phyloP scores from a whole-genome alignment of 163 green algal genomes.

The Volvox carteri region DNA sequence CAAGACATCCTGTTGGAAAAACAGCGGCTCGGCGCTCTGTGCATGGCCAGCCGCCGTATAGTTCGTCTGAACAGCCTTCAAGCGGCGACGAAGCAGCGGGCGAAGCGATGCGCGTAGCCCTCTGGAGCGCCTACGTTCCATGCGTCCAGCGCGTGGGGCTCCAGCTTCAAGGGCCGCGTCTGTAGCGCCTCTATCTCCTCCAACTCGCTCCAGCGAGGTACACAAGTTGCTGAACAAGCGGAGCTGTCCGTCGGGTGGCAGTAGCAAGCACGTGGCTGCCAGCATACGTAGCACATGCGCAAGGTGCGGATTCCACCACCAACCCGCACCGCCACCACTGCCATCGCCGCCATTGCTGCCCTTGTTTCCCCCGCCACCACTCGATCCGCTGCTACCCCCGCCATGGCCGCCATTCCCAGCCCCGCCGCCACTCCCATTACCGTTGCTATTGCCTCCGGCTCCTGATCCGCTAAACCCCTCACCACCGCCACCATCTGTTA shows the following conservation, averaged over 20 bases:
- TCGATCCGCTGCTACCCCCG: not conserved
- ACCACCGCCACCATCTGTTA: not conserved
- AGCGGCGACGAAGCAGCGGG: no score
- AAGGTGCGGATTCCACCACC: constrained; percentile 26
- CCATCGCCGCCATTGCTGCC: not conserved
- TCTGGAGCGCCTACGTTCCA: no score
- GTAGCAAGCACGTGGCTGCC: constrained; percentile 21
- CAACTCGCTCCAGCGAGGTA: no score
- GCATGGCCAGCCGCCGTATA: no score
- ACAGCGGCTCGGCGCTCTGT: no score
- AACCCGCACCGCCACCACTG: not conserved
- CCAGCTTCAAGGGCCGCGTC: no score
- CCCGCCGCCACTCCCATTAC: not conserved
- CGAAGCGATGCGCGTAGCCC: no score
- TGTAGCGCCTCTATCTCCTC: no score
- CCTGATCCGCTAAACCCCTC: not conserved
- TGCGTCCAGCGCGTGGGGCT: no score
- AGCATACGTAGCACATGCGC: not conserved
- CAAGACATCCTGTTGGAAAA: no score
- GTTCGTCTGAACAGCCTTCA: no score
- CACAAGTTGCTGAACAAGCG: not conserved
- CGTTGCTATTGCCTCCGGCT: not conserved
- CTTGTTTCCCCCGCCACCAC: not conserved
- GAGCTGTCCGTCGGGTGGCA: constrained; percentile 39
- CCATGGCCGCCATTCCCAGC: not conserved